Conservation (phyloP, 495 filamentous ascomycete species). For the Penicillium bovifimosum region DNA sequence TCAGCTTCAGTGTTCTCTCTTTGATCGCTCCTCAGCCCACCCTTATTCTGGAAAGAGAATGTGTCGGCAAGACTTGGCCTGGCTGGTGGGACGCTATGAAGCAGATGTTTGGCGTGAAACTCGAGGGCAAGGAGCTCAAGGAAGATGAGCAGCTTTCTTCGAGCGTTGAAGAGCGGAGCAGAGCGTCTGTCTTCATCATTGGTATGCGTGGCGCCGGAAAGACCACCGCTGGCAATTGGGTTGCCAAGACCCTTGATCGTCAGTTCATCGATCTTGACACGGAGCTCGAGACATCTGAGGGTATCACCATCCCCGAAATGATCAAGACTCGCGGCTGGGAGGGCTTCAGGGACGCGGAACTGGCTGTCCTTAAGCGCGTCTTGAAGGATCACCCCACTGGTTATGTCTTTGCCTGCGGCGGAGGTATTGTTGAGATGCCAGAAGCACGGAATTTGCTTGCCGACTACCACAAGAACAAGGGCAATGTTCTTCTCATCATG, state of each 20-base stretch:
- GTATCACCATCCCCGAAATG: slow-evolving; percentile 77
- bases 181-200: slow-evolving; percentile 79
- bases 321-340: slow-evolving; percentile 80
- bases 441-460: slow-evolving; percentile 72
- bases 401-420: slow-evolving; percentile 88
- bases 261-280: slow-evolving; percentile 83
- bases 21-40: slow-evolving; percentile 67
- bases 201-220: slow-evolving; percentile 98
- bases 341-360: slow-evolving; percentile 77
- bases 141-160: slow-evolving; percentile 29
- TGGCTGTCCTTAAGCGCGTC: slow-evolving; percentile 63
- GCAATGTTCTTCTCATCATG: slow-evolving; percentile 84
- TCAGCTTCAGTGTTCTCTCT: slow-evolving; percentile 94
- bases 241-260: slow-evolving; percentile 64
- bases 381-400: slow-evolving; percentile 68
- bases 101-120: slow-evolving; percentile 63
- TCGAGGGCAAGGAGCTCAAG: slow-evolving; percentile 66
- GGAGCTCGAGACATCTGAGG: slow-evolving; percentile 68
- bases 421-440: slow-evolving; percentile 84
- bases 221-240: slow-evolving; percentile 85
- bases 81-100: slow-evolving; percentile 94
- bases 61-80: slow-evolving; percentile 98
- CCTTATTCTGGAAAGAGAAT: slow-evolving; percentile 82
- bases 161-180: slow-evolving; percentile 30
- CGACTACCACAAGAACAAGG: slow-evolving; percentile 70